phyloP scores from a whole-genome alignment of 257 asterid genomes.

The Jacaranda copaia region DNA sequence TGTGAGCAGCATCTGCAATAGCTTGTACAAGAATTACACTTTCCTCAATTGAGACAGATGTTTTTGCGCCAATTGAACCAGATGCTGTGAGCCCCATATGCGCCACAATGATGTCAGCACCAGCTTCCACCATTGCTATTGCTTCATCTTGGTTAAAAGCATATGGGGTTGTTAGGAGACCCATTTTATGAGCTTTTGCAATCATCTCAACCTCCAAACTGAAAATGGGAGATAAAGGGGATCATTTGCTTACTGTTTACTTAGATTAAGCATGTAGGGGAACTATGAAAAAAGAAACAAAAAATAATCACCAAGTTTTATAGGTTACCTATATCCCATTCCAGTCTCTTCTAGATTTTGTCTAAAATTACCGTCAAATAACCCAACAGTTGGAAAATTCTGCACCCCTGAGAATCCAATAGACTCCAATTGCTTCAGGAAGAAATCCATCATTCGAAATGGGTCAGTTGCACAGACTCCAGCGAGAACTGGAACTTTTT shows the following conservation, averaged over 20 bases:
- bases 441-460: slow-evolving; percentile 87
- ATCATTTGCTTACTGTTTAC: not conserved
- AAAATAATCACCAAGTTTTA: not conserved
- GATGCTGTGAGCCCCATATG: slow-evolving; percentile 99
- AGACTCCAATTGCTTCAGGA: slow-evolving; percentile 94
- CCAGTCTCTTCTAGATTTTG: slow-evolving; percentile 96
- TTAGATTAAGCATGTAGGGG: slow-evolving; percentile 19
- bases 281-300: slow-evolving; percentile 3
- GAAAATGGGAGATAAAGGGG: slow-evolving; percentile 33
- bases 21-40: slow-evolving; percentile 87
- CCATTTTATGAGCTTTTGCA: slow-evolving; percentile 88
- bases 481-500: slow-evolving; percentile 92
- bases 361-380: slow-evolving; percentile 92
- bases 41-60: slow-evolving; percentile 82
- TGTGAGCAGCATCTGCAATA: slow-evolving; percentile 90
- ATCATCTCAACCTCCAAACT: slow-evolving; percentile 98
- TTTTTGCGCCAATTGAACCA: slow-evolving; percentile 94
- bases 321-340: slow-evolving; percentile 85
- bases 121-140: slow-evolving; percentile 86
- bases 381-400: slow-evolving; percentile 96
- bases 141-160: slow-evolving; percentile 94
- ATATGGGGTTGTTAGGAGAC: slow-evolving; percentile 94
- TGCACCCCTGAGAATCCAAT: slow-evolving; percentile 94
- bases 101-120: slow-evolving; percentile 96
- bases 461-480: slow-evolving; percentile 99